Evolutionary conservation across 768 basidiomycete species (phyloP), one percentile per base, ranked within the genome.

Genomic region (Coprinopsis marcescibilis): DNA sequence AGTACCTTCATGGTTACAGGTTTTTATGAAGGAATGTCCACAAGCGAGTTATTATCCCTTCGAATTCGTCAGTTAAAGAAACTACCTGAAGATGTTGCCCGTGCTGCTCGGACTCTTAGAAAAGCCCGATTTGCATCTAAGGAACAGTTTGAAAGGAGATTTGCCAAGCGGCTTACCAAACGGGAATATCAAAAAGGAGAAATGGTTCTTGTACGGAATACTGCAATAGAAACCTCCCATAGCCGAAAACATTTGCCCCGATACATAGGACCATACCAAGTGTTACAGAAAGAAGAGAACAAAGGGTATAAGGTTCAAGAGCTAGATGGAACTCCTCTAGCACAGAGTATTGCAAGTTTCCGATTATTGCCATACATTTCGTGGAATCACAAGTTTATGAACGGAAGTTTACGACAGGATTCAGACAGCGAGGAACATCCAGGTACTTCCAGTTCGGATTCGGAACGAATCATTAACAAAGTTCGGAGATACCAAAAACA

Each of bases 241-340:
- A 53, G 56, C 20, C 13, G 49, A 1, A 70, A 68, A 35, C 54
- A 55, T 5, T 52, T 52, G 15, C 53, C 59, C 14, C 21, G 59
- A 4, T 70, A 69, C 45, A 43, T 62, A 7, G 69, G 68, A 11
- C 30, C 30, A n/a, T n/a, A n/a, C n/a, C n/a, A n/a, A n/a, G n/a
- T n/a, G n/a, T n/a, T n/a, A n/a, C n/a, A n/a, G n/a, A n/a, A n/a
- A n/a, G n/a, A n/a, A n/a, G n/a, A n/a, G n/a, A n/a, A n/a, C n/a
- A n/a, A n/a, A n/a, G n/a, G n/a, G n/a, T n/a, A n/a, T n/a, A n/a
- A n/a, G n/a, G n/a, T n/a, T n/a, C n/a, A n/a, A n/a, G n/a, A n/a
- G n/a, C n/a, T n/a, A n/a, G n/a, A n/a, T n/a, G n/a, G n/a, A n/a
- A n/a, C n/a, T n/a, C n/a, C n/a, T n/a, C n/a, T n/a, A n/a, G n/a